A percentile compares a stretch with the other conserved stretches of the same genome.
Conservation (phyloP, 1,284 basidiomycete species). For the Tilletia indica region DNA sequence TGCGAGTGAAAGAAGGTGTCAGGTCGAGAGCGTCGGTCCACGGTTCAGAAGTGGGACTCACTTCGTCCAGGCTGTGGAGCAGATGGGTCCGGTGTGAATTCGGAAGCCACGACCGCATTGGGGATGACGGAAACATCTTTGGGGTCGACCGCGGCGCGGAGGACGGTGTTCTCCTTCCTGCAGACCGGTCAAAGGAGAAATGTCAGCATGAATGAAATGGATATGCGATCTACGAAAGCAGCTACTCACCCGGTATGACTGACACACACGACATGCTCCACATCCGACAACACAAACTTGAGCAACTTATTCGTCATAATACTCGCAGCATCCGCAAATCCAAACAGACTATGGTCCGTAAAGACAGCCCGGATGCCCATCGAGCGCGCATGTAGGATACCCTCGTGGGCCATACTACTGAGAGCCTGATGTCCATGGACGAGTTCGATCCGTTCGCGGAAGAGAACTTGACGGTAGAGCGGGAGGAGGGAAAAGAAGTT, state of each 20-base stretch:
- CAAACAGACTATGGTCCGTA: constrained; percentile 95
- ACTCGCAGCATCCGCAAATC: constrained; percentile 90
- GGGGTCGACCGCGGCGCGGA: constrained; percentile 67
- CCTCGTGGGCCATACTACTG: constrained; percentile 86
- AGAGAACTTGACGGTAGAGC: constrained; percentile 80
- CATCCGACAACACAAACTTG: constrained; percentile 78
- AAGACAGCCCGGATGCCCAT: constrained; percentile 75
- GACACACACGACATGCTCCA: constrained; percentile 91
- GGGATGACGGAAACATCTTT: constrained; percentile 66
- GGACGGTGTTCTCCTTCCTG: constrained; percentile 80
- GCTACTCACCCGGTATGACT: constrained; percentile 83
- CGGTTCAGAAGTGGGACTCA: neutral
- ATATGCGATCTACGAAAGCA: neutral
- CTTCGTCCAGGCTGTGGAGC: constrained; percentile 22
- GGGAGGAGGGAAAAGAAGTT: constrained; percentile 91
- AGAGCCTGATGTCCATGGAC: constrained; percentile 91
- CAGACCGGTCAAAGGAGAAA: neutral
- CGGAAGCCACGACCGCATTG: constrained; percentile 83
- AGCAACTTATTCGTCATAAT: constrained; percentile 96
- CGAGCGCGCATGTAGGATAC: constrained; percentile 71
- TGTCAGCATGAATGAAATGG: too few relatives aligned
- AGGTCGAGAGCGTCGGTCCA: neutral
- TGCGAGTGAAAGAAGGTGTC: constrained; percentile 51
- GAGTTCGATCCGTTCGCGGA: constrained; percentile 81
- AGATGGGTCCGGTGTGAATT: constrained; percentile 69